phyloP scores from a whole-genome alignment of 176 grass and related monocot species.

The Saccharum officinarum region DNA sequence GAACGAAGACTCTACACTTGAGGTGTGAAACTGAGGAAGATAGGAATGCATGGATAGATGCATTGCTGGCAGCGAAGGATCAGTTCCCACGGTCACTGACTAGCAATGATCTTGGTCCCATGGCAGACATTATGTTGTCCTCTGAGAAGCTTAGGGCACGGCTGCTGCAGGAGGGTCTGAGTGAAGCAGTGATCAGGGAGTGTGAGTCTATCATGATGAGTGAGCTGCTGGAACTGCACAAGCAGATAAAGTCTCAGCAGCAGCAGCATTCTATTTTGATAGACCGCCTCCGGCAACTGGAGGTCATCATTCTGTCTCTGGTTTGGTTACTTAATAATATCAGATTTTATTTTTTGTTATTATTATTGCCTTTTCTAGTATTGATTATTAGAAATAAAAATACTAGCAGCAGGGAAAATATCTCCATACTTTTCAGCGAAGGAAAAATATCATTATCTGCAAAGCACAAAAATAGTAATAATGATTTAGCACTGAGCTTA shows the following conservation, averaged over 20 bases:
- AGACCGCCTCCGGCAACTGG: constrained; percentile 81
- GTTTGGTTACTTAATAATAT: constrained; percentile 31
- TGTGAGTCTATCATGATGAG: constrained; percentile 86
- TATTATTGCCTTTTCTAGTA: neutral
- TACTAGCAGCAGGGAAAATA: neutral
- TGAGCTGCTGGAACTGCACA: constrained; percentile 75
- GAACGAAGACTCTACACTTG: constrained; percentile 88
- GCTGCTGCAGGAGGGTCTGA: constrained; percentile 67
- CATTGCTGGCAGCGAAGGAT: constrained; percentile 68
- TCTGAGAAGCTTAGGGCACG: constrained; percentile 69
- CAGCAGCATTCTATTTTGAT: constrained; percentile 85
- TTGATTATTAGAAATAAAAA: neutral
- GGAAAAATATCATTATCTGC: neutral
- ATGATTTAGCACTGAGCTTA: constrained; percentile 1
- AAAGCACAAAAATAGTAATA: neutral
- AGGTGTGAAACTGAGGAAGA: constrained; percentile 81
- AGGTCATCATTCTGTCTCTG: constrained; percentile 61
- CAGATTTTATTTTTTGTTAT: neutral
- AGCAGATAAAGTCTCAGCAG: constrained; percentile 65
- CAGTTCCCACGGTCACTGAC: constrained; percentile 56
- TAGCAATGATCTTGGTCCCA: constrained; percentile 53
- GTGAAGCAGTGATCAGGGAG: constrained; percentile 69
- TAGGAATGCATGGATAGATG: constrained; percentile 75
- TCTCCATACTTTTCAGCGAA: neutral
- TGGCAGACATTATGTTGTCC: constrained; percentile 58